These are phyloP conservation scores for Intubia oerlemansii DNA, from an alignment of 2,329 filamentous ascomycete species.

Conservation along the genomic window DNA sequence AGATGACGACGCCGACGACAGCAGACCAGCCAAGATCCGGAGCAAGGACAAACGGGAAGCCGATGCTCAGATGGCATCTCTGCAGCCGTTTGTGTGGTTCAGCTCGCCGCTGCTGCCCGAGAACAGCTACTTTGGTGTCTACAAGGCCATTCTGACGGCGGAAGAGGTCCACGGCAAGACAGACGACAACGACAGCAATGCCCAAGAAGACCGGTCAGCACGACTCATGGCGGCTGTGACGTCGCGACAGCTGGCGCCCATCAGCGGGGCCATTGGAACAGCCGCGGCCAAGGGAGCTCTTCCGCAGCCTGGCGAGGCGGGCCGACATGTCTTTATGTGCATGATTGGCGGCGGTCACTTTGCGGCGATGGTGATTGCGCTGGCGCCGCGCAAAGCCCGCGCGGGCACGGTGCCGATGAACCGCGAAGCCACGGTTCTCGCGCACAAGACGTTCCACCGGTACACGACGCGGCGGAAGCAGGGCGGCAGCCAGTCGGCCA, in stretches of 20 bases:
- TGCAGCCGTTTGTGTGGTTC: slow-evolving; percentile 51
- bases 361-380: slow-evolving; percentile 82
- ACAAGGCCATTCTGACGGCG: slow-evolving; percentile 57
- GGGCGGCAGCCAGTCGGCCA: slow-evolving; percentile 84
- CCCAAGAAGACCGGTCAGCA: slow-evolving; percentile 1
- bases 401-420: slow-evolving; percentile 50
- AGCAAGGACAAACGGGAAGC: slow-evolving; percentile 24
- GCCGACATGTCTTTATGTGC: slow-evolving; percentile 82
- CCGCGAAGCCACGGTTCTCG: slow-evolving; percentile 67
- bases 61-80: slow-evolving; percentile 27
- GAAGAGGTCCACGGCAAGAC: slow-evolving; percentile 31
- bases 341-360: slow-evolving; percentile 99
- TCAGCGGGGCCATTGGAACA: slow-evolving; percentile 31
- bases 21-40: slow-evolving; percentile 10
- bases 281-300: slow-evolving; percentile 11
- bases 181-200: background rate
- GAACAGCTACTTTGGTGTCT: slow-evolving; percentile 68
- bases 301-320: too few species aligned
- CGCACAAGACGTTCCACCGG: slow-evolving; percentile 93
- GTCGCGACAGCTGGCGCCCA: slow-evolving; percentile 56
- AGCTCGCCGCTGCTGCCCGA: slow-evolving; percentile 50
- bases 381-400: slow-evolving; percentile 61
- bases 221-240: slow-evolving; percentile 43
- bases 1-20: slow-evolving; percentile 20
- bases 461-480: slow-evolving; percentile 95